Base-by-base conservation (phyloP, 2,329 filamentous ascomycete species). In the Cercospora brassicicola region DNA sequence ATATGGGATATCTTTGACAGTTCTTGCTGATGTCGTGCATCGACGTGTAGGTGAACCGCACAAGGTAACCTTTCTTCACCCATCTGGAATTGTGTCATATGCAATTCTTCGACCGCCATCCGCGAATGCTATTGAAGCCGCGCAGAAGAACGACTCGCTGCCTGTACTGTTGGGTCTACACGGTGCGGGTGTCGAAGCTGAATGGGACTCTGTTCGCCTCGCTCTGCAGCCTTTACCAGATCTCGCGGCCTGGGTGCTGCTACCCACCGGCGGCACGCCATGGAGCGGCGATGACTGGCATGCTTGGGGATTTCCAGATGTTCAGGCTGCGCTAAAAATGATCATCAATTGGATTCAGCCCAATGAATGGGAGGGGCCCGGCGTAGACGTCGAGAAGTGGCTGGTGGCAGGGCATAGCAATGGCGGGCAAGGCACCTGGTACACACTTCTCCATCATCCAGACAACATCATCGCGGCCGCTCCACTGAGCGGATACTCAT, bases 211-310 rank as follows among this genome's bases (percentile, higher is more conserved):
- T 69, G 82, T 84, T 1, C 78, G 82, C 51, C 80, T 83, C 63
- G 80, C 82, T 66, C 76, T 88, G 36, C 82, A 87, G 73, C 77
- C 78, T 20, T 77, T 85, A 1, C 80, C 84, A 23, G 82, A 86
- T 67, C 76, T 88, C 23, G 85, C 83, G 68, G 82, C 85, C 2
- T 89, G 85, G 85, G 78, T 84, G 1, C 62, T 88, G 15, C 84
- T 86, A 71, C 86, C 87, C 9, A 85, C 83, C 3, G 87, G 86
- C 23, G 85, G 84, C 15, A 88, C 85, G 18, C 77, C 84, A 5
- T 88, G 87, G 87, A 86, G 84, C 71, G 83, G 84, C 26, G 86
- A 89, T 75, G 87, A 88, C 72, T 88, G 87, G 87, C 87, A 88
- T 73, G 82, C 79, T 4, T 88, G 86, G 85, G 86, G 86, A 0